Evolutionary conservation across 2,329 filamentous ascomycete genomes (phyloP), one percentile per base, ranked within the genome.

Genomic region (Huntiella moniliformis): DNA sequence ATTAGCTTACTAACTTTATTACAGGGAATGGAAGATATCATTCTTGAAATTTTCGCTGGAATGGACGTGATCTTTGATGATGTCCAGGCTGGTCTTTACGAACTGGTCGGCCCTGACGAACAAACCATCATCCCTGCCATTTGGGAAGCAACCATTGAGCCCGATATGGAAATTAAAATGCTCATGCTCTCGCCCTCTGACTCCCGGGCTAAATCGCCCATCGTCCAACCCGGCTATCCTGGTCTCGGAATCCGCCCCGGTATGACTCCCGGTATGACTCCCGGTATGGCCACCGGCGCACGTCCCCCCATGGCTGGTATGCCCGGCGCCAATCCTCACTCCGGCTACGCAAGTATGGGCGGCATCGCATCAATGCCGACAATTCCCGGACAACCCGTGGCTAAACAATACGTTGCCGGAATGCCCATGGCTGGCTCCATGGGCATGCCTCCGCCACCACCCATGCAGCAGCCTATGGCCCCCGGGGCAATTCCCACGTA

Each of bases 11-110:
- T 28, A 45, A 12, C n/a, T n/a, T 18, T 41, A 12, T n/a, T 18
- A 8, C 18, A 87, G 80, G 82, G 82, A 13, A 88, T 91, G 82
- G 82, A 88, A 59, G 79, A 84, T 40, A 70, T 91, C 34, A 88
- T 91, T 58, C 81, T 81, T 56, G 82, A 88, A 63, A 83, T 83
- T 13, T 91, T 91, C 57, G 59, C 80, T 15, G 80, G 87, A 53
- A 78, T 91, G 42, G 82, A 86, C 42, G 66, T 78, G 10, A 76
- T 88, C 45, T 80, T 80, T 1, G 77, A 76, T 12, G 79, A 85
- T 53, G 82, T 91, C 18, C 74, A 77, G 52, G 72, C 82, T 48
- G 82, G 83, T 1, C 80, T 84, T 56, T 91, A 86, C 59, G 83
- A 91, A 57, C 65, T 91, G 37, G 71, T 84, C 44, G 83, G 81